Evolutionary conservation across 495 filamentous ascomycete species (phyloP).

Genomic region (Hypoxylon rickii): DNA sequence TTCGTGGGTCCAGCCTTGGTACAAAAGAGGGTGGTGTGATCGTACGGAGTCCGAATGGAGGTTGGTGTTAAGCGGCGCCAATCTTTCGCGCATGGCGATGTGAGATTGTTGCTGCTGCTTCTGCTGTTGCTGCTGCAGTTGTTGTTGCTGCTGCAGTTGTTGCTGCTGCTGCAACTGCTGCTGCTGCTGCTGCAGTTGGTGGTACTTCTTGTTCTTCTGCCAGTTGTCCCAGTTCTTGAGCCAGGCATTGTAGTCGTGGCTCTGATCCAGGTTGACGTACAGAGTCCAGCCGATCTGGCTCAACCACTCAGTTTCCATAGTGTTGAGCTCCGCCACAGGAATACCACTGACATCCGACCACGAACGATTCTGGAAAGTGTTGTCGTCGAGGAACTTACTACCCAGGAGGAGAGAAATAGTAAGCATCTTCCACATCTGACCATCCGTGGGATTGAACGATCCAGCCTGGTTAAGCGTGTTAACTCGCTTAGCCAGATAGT

Average conservation of each 20-base stretch:
- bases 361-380: constrained; percentile 98
- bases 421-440: constrained; percentile 87
- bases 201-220: constrained; percentile 63
- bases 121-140: constrained; percentile 45
- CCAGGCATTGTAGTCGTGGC: constrained; percentile 84
- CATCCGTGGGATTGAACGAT: constrained; percentile 62
- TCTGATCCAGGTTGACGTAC: constrained; percentile 82
- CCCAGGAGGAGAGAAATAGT: constrained; percentile 87
- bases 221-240: constrained; percentile 82
- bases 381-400: constrained; percentile 98
- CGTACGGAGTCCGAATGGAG: constrained; percentile 65
- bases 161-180: too few relatives aligned
- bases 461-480: constrained; percentile 67
- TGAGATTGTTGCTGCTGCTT: constrained; percentile 32
- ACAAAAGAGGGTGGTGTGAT: constrained; percentile 41
- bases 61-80: constrained; percentile 64
- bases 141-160: constrained; percentile 59
- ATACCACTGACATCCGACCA: constrained; percentile 99
- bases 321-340: constrained; percentile 82
- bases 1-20: constrained; percentile 58
- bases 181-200: constrained; percentile 49
- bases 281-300: constrained; percentile 82
- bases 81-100: constrained; percentile 48
- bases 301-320: constrained; percentile 91
- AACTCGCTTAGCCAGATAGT: constrained; percentile 84